Conservation (phyloP, 139 green algal genomes). For the Chlorella ohadii region DNA sequence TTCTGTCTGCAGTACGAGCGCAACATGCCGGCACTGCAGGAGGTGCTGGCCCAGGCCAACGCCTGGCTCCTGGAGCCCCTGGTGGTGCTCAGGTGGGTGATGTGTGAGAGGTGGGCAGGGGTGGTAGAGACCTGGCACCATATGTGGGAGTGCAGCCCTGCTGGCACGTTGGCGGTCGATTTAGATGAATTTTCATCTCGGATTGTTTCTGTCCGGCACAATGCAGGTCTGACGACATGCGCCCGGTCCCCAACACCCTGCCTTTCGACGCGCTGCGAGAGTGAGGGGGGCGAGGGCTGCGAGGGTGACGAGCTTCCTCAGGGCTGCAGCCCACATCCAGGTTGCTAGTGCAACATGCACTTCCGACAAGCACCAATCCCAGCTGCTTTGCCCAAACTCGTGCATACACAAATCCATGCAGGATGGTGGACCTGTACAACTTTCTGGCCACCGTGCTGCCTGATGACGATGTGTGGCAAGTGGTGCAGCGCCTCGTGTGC, state of each 20-base stretch:
- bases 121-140: too few species aligned
- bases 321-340: neutral
- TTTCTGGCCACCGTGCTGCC: neutral
- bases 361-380: neutral
- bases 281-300: neutral
- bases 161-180: too few species aligned
- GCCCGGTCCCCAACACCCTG: too few species aligned
- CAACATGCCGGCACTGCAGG: neutral
- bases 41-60: neutral
- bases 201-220: too few species aligned
- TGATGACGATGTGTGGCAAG: neutral
- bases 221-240: too few species aligned
- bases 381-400: neutral
- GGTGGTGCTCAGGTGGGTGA: neutral
- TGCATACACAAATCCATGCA: neutral
- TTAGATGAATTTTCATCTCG: too few species aligned
- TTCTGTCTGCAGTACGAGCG: neutral
- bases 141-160: too few species aligned
- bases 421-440: conserved; percentile 7
- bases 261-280: too few species aligned
- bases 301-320: neutral
- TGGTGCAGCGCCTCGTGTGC: neutral
- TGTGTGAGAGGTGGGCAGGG: neutral
- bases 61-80: neutral
- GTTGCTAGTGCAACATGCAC: neutral